These are phyloP conservation scores for Hansenula sp. DNA, from an alignment of 1,139 yeast genomes.

Conservation along the genomic window DNA sequence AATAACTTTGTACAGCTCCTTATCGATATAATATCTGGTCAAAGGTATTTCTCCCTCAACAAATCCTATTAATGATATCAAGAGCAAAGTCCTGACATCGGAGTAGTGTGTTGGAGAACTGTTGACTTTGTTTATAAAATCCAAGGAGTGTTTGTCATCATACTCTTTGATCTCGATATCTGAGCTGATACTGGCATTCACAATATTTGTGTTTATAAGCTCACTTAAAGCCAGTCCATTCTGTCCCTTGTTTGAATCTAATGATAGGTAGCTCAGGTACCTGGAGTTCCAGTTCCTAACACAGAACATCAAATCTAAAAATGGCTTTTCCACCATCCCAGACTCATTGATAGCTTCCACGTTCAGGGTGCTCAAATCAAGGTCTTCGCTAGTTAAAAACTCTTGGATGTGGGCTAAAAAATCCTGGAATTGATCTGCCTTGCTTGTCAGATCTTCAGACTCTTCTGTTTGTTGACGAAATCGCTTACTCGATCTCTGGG, in stretches of 20 bases:
- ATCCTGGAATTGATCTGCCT: slow-evolving; percentile 10
- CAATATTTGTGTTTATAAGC: slow-evolving; percentile 7
- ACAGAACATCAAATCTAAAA: background rate
- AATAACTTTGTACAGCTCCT: slow-evolving; percentile 7
- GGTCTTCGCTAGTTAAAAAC: background rate
- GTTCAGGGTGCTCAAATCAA: background rate
- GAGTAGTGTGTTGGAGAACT: slow-evolving; percentile 11
- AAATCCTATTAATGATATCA: slow-evolving; percentile 35
- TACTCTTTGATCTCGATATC: slow-evolving; percentile 18
- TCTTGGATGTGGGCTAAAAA: background rate
- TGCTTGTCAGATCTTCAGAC: slow-evolving; percentile 14
- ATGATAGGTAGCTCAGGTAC: background rate
- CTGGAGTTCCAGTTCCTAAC: background rate
- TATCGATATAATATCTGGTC: slow-evolving; percentile 20
- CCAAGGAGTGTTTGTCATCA: slow-evolving; percentile 25
- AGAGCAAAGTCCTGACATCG: slow-evolving; percentile 42
- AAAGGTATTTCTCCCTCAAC: slow-evolving; percentile 24
- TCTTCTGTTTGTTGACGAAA: slow-evolving; percentile 29
- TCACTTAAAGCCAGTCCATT: background rate
- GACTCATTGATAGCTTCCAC: background rate
- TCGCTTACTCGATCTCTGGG: slow-evolving; percentile 35
- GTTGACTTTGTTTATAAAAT: slow-evolving; percentile 3
- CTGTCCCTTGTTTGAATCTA: background rate
- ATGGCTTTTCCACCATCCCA: background rate
- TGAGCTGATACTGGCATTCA: slow-evolving; percentile 24